Evolutionary conservation across 164 flowering plant genomes (phyloP).

Genomic region (Chloranthus sessilifolius): DNA sequence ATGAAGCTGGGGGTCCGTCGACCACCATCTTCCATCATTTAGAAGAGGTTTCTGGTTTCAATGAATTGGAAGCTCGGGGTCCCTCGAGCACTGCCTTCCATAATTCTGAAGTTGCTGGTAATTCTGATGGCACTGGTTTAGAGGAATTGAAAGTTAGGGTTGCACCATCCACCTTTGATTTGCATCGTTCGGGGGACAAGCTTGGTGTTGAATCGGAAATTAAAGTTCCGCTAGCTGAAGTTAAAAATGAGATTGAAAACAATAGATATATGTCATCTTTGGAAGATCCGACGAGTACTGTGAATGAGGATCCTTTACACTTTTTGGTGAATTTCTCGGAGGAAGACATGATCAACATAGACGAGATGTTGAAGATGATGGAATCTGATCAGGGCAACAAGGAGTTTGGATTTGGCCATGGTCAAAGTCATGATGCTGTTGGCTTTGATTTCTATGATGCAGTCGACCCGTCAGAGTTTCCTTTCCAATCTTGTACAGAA

Average conservation of each 20-base stretch:
- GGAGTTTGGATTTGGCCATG: background rate
- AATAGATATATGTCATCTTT: background rate
- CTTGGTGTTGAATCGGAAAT: slow-evolving; percentile 2
- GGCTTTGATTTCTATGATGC: background rate
- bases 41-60: slow-evolving; percentile 12
- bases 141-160: no score
- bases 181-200: slow-evolving; percentile 13
- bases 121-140: no score
- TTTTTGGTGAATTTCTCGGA: no score
- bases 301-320: no score
- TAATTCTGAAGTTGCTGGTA: no score
- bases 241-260: slow-evolving; percentile 2
- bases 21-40: slow-evolving; percentile 8
- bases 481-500: slow-evolving; percentile 24
- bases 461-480: slow-evolving; percentile 10
- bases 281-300: slow-evolving; percentile 1
- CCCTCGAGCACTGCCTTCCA: no score
- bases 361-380: slow-evolving; percentile 4
- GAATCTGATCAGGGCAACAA: slow-evolving; percentile 6
- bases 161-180: slow-evolving; percentile 6
- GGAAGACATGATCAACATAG: no score
- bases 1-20: slow-evolving; percentile 1
- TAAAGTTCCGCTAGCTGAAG: slow-evolving; percentile 8
- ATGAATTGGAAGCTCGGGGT: slow-evolving; percentile 8
- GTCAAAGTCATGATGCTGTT: background rate